phyloP scores from a whole-genome alignment of 768 basidiomycete genomes.

The Lanmaoa rubissima region DNA sequence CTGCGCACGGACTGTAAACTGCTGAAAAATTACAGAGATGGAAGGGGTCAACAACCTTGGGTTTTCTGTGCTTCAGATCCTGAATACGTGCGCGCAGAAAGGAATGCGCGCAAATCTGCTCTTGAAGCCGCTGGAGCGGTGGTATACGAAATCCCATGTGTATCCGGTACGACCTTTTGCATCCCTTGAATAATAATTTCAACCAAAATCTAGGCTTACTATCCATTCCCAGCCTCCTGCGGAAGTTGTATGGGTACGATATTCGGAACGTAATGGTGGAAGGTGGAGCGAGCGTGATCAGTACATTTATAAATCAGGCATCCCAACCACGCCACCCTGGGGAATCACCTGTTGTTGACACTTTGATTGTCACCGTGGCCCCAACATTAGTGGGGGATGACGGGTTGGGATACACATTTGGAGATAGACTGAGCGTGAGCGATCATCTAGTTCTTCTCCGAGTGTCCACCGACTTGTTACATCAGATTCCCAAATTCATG shows the following conservation, averaged over 20 bases:
- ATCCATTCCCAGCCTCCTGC: slow-evolving; percentile 49
- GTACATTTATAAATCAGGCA: slow-evolving; percentile 37
- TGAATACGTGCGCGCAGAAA: slow-evolving; percentile 11
- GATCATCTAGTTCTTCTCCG: background rate
- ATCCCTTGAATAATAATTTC: background rate
- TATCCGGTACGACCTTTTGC: slow-evolving; percentile 33
- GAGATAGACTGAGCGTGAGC: slow-evolving; percentile 20
- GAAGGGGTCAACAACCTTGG: slow-evolving; percentile 70
- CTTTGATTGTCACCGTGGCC: slow-evolving; percentile 80
- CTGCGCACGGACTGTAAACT: slow-evolving; percentile 68
- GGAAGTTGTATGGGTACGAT: slow-evolving; percentile 49
- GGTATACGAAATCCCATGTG: slow-evolving; percentile 50
- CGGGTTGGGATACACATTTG: slow-evolving; percentile 57
- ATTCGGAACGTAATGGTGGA: slow-evolving; percentile 90
- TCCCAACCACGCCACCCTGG: slow-evolving; percentile 5
- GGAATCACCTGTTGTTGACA: slow-evolving; percentile 51
- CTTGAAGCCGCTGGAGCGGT: slow-evolving; percentile 68
- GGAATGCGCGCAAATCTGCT: slow-evolving; percentile 35
- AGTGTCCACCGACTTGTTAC: background rate
- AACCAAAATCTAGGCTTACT: slow-evolving; percentile 33
- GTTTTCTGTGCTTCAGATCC: slow-evolving; percentile 48
- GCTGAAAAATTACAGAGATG: slow-evolving; percentile 57
- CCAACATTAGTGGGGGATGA: slow-evolving; percentile 76
- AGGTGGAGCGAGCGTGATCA: slow-evolving; percentile 84
- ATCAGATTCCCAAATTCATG: slow-evolving; percentile 25